Evolutionary conservation across 2,329 filamentous ascomycete species (phyloP).

Genomic region (Chlorencoelia australis): DNA sequence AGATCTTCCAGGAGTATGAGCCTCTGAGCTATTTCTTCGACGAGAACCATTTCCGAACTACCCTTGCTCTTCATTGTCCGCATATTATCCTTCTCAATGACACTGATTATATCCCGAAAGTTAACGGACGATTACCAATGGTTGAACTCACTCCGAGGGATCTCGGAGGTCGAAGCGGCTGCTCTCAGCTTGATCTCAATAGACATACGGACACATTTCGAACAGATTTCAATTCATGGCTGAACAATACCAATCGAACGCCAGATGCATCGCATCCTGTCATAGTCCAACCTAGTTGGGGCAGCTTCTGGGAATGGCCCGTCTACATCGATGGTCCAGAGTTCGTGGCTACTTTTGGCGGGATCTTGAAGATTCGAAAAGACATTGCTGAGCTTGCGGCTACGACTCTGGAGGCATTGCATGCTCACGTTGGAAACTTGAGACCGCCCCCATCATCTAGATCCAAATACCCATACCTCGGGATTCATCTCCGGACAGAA

Average conservation of each 20-base stretch:
- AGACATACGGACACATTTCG: constrained; percentile 21
- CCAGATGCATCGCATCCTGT: constrained; percentile 13
- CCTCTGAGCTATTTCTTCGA: constrained; percentile 40
- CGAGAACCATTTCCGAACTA: constrained; percentile 33
- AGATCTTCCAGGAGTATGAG: constrained; percentile 32
- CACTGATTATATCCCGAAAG: constrained; percentile 30
- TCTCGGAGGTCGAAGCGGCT: no score
- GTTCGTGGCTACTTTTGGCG: constrained; percentile 35
- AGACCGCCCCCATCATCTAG: constrained; percentile 4
- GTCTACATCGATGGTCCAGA: constrained; percentile 37
- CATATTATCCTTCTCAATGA: constrained; percentile 34
- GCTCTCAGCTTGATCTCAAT: constrained; percentile 19
- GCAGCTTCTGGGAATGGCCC: constrained; percentile 32
- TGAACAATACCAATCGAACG: constrained; percentile 10
- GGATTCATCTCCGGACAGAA: constrained; percentile 39
- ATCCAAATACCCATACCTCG: constrained; percentile 22
- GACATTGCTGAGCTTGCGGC: constrained; percentile 34
- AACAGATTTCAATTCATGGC: constrained; percentile 20
- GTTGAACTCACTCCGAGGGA: constrained; percentile 16
- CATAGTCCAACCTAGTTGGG: constrained; percentile 20
- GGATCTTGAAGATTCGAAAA: constrained; percentile 32
- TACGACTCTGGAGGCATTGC: constrained; percentile 23
- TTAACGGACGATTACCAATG: constrained; percentile 23
- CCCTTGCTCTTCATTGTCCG: constrained; percentile 31
- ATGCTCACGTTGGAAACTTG: constrained; percentile 27